A percentile compares a stretch with the other conserved stretches of the same genome.
Evolutionary conservation across 1,284 basidiomycete genomes (phyloP).

Genomic region (Laetiporus sulphureus): DNA sequence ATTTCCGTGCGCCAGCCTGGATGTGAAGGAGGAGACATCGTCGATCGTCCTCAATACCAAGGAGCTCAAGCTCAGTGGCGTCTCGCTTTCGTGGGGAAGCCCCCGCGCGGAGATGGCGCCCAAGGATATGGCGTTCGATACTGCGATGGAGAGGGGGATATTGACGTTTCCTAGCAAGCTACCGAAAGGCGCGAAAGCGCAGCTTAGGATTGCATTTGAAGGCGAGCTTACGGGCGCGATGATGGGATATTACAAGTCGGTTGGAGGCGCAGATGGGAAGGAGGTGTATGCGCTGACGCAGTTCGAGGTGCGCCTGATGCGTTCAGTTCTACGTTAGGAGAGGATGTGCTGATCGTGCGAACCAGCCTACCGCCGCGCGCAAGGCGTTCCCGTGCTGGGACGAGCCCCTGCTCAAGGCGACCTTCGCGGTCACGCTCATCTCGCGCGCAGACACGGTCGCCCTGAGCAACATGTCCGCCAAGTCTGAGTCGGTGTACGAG

Average conservation of each 20-base stretch:
- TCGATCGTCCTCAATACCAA: constrained; percentile 69
- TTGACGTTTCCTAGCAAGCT: constrained; percentile 51
- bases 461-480: constrained; percentile 83
- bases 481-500: constrained; percentile 44
- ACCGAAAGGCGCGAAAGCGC: constrained; percentile 56
- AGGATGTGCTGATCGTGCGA: no score
- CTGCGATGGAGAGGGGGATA: constrained; percentile 57
- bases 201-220: constrained; percentile 57
- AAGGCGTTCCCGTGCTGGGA: constrained; percentile 89
- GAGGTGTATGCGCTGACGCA: constrained; percentile 72
- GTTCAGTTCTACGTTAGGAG: no score
- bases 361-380: constrained; percentile 80
- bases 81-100: constrained; percentile 56
- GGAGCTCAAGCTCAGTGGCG: constrained; percentile 62
- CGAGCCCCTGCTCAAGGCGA: constrained; percentile 90
- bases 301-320: constrained; percentile 61
- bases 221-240: constrained; percentile 62
- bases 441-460: constrained; percentile 73
- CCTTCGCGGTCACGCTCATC: constrained; percentile 79
- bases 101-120: constrained; percentile 44
- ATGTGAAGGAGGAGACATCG: constrained; percentile 63
- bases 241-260: constrained; percentile 68
- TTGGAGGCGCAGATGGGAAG: constrained; percentile 49
- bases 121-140: constrained; percentile 46
- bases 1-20: constrained; percentile 41